Conservation (phyloP, 2,329 filamentous ascomycete species). For the Xylaria sp. region DNA sequence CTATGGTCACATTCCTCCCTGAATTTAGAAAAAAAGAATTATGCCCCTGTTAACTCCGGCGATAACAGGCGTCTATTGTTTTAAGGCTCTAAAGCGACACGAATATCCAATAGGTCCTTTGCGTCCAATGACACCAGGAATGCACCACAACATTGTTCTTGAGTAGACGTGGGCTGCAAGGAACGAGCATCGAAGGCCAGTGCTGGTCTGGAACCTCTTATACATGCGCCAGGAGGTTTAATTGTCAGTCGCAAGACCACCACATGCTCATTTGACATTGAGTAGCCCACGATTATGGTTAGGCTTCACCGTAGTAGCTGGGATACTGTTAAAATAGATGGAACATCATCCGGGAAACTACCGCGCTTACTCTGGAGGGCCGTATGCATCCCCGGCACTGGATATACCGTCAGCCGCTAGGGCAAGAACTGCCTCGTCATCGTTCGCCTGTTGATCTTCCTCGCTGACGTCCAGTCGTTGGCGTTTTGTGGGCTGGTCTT, state of each 20-base stretch:
- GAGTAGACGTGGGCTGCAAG: slow-evolving; percentile 30
- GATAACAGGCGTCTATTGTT: slow-evolving; percentile 28
- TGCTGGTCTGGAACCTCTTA: slow-evolving; percentile 18
- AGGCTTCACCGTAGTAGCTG: slow-evolving; percentile 49
- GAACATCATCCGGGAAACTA: background rate
- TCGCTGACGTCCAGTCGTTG: slow-evolving; percentile 47
- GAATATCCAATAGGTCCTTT: background rate
- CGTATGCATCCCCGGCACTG: slow-evolving; percentile 43
- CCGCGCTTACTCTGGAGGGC: slow-evolving; percentile 45
- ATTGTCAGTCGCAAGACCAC: slow-evolving; percentile 2
- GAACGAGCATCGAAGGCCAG: slow-evolving; percentile 17
- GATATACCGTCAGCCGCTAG: slow-evolving; percentile 46
- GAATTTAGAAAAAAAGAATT: background rate
- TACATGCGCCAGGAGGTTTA: slow-evolving; percentile 8
- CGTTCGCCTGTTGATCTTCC: slow-evolving; percentile 38
- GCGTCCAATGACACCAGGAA: slow-evolving; percentile 20
- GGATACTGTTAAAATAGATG: slow-evolving; percentile 24
- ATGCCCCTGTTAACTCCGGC: slow-evolving; percentile 14
- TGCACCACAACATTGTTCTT: slow-evolving; percentile 24
- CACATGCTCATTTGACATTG: slow-evolving; percentile 14
- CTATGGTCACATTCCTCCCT: slow-evolving; percentile 6
- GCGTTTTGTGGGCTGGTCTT: slow-evolving; percentile 50
- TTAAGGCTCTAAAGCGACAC: slow-evolving; percentile 10
- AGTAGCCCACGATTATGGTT: slow-evolving; percentile 35
- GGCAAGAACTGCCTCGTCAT: slow-evolving; percentile 48